Percentiles rank a stretch among this genome's conserved stretches.
Conservation (phyloP, 2,329 filamentous ascomycete genomes). For the Stromatinia cepivora region DNA sequence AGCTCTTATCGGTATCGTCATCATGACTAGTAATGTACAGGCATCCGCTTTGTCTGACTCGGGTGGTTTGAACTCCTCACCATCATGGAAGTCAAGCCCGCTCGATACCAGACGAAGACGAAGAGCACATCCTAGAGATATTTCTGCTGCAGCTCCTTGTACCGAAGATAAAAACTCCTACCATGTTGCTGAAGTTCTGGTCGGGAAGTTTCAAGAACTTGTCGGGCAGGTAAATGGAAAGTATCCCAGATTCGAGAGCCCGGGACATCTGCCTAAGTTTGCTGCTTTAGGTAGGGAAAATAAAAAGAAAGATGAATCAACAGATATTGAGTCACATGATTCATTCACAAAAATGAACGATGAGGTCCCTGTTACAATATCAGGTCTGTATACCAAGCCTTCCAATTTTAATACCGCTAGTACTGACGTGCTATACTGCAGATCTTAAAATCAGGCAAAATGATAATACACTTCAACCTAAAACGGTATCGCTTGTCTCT, state of each 20-base stretch:
- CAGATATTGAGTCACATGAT: background rate
- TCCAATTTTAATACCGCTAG: background rate
- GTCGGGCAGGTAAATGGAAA: background rate
- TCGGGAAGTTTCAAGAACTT: background rate
- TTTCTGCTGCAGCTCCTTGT: background rate
- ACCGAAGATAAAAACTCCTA: background rate
- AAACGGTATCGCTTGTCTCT: background rate
- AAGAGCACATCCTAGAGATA: background rate
- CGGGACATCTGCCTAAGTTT: background rate
- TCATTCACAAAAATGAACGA: background rate
- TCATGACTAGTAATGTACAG: conserved; percentile 5
- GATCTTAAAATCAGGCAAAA: background rate
- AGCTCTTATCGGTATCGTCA: conserved; percentile 3
- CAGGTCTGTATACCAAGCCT: background rate
- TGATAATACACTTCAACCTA: background rate
- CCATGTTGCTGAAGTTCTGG: conserved; percentile 4
- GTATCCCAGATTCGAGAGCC: background rate
- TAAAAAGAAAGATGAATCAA: background rate
- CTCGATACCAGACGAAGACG: background rate
- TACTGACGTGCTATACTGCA: background rate
- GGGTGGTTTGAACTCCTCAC: background rate
- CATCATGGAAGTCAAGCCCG: background rate
- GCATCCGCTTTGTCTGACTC: background rate
- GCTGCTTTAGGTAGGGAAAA: too few relatives aligned
- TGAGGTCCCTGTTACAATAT: background rate